phyloP scores from a whole-genome alignment of 2,329 filamentous ascomycete genomes.

The Karstenula rhodostoma region DNA sequence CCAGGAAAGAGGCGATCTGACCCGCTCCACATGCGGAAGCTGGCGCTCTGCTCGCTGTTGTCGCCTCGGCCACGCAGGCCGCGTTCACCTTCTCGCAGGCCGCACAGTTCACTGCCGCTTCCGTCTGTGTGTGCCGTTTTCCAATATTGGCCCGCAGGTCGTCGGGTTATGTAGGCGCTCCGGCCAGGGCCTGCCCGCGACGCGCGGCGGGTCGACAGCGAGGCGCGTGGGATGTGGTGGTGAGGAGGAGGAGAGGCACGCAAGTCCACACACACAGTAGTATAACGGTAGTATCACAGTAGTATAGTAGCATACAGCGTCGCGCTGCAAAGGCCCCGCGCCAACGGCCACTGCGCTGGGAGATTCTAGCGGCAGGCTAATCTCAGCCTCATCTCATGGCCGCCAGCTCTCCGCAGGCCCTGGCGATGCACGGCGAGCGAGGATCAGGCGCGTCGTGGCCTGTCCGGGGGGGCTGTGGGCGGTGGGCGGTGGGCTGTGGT shows the following conservation, averaged over 20 bases:
- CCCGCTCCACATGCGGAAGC: slow-evolving; percentile 25
- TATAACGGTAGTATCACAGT: too few relatives aligned
- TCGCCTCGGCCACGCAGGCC: slow-evolving; percentile 25
- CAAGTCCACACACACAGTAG: not conserved
- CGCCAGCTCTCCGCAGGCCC: not conserved
- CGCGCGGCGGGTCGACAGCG: not conserved
- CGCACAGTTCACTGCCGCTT: slow-evolving; percentile 41
- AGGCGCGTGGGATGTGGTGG: not conserved
- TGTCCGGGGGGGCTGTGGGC: not conserved
- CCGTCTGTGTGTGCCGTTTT: slow-evolving; percentile 41
- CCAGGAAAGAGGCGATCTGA: slow-evolving; percentile 1
- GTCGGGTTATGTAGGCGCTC: slow-evolving; percentile 21
- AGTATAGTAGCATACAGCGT: not conserved
- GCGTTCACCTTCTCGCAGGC: slow-evolving; percentile 30
- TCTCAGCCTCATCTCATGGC: slow-evolving; percentile 18
- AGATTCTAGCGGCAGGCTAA: slow-evolving; percentile 19
- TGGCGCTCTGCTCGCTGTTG: slow-evolving; percentile 27
- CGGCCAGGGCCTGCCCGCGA: slow-evolving; percentile 29
- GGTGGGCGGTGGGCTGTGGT: too few relatives aligned
- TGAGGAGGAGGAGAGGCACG: not conserved
- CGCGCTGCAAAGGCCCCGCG: slow-evolving; percentile 3
- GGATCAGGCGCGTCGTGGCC: slow-evolving; percentile 8
- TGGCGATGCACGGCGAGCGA: slow-evolving; percentile 23
- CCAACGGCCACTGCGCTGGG: slow-evolving; percentile 14
- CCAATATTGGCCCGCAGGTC: slow-evolving; percentile 46